Evolutionary conservation across 2,329 filamentous ascomycete species (phyloP).

Genomic region (Neonectria ditissima): DNA sequence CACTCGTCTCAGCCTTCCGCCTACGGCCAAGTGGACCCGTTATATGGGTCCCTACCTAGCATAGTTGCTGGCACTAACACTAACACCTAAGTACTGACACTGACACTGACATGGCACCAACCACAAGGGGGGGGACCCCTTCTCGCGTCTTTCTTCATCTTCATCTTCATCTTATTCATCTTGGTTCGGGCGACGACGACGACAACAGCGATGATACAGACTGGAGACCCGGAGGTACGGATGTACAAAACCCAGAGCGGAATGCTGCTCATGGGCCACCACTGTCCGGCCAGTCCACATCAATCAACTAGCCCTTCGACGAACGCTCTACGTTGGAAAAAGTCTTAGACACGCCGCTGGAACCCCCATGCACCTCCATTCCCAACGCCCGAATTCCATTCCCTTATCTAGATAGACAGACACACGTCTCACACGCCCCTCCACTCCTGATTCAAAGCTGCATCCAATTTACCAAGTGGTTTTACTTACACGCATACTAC

Average conservation of each 20-base stretch:
- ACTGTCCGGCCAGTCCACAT: no score
- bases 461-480: not conserved
- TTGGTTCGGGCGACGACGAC: not conserved
- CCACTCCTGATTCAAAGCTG: not conserved
- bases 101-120: not conserved
- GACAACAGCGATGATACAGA: no score
- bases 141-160: no score
- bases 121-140: no score
- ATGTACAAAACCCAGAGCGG: no score
- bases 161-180: no score
- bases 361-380: not conserved
- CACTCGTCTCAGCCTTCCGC: slow-evolving; percentile 27
- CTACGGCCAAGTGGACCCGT: slow-evolving; percentile 12
- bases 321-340: not conserved
- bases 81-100: not conserved
- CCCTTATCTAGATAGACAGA: not conserved
- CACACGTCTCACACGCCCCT: not conserved
- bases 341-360: not conserved
- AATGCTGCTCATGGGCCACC: not conserved
- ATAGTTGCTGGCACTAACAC: no score
- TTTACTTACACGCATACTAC: not conserved
- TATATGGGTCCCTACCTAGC: no score
- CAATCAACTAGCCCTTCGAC: not conserved
- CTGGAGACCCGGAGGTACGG: no score
- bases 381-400: not conserved